Evolutionary conservation across 805 yeast species (phyloP).

Genomic region (Ogataea minuta): DNA sequence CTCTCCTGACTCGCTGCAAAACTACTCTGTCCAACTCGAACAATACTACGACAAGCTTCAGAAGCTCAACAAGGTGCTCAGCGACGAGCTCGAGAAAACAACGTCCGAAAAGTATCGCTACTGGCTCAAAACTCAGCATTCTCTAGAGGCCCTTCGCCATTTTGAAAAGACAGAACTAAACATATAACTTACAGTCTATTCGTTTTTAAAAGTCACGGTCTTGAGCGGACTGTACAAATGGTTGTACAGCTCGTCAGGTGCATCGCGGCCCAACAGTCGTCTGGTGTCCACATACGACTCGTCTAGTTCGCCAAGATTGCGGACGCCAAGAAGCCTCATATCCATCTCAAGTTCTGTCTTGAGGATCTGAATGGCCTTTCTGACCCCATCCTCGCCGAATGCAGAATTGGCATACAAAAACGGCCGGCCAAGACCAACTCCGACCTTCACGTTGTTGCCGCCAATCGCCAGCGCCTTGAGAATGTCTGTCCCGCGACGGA

Average conservation of each 20-base stretch:
- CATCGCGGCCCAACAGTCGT: constrained; percentile 33
- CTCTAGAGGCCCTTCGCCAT: constrained; percentile 22
- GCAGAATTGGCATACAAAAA: constrained; percentile 61
- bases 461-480: constrained; percentile 67
- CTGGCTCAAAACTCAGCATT: constrained; percentile 31
- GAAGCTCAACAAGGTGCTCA: constrained; percentile 18
- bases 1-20: constrained; percentile 17
- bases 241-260: constrained; percentile 33
- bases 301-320: constrained; percentile 55
- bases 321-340: constrained; percentile 78
- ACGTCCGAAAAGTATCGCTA: constrained; percentile 17
- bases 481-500: constrained; percentile 66
- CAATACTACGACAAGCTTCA: constrained; percentile 22
- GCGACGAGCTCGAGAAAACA: constrained; percentile 22
- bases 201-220: constrained; percentile 31
- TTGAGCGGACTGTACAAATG: constrained; percentile 30
- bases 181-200: constrained; percentile 13
- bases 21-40: constrained; percentile 20
- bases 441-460: constrained; percentile 67
- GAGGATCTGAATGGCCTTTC: constrained; percentile 56
- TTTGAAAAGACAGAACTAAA: constrained; percentile 6
- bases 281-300: constrained; percentile 59
- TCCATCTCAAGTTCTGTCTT: constrained; percentile 71
- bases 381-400: constrained; percentile 65
- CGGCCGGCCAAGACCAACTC: constrained; percentile 71